Conservation (phyloP, 2,329 filamentous ascomycete genomes). For the Aotearoamyces nothofagi region DNA sequence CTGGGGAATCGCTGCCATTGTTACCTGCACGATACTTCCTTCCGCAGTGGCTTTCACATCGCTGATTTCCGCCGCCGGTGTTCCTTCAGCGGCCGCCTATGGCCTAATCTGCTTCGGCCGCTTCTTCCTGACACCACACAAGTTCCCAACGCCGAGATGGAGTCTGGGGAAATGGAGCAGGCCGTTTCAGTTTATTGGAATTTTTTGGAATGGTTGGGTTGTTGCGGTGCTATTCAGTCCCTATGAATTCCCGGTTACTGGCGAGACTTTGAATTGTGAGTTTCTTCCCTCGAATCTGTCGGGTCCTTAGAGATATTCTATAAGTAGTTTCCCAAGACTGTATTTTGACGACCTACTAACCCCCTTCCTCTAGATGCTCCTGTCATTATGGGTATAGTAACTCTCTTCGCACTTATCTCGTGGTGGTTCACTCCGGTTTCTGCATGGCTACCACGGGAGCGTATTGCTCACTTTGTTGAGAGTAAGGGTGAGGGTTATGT, state of each 20-base stretch:
- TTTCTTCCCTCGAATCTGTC: too few relatives aligned
- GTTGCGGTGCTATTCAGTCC: constrained; percentile 31
- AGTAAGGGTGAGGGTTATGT: too few relatives aligned
- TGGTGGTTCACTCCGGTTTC: constrained; percentile 32
- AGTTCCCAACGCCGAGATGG: too few relatives aligned
- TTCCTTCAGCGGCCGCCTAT: constrained; percentile 34
- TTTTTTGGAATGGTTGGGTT: constrained; percentile 34
- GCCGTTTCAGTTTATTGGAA: constrained; percentile 29
- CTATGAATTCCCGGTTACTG: constrained; percentile 27
- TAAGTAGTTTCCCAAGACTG: constrained; percentile 2
- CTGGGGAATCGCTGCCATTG: constrained; percentile 33
- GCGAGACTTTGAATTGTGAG: constrained; percentile 27
- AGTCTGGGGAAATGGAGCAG: constrained; percentile 27
- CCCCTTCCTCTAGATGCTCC: constrained; percentile 30
- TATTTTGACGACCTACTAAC: constrained; percentile 1
- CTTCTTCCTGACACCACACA: constrained; percentile 29
- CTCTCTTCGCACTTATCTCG: constrained; percentile 29
- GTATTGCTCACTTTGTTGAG: constrained; percentile 27
- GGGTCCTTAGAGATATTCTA: too few relatives aligned
- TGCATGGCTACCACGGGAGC: constrained; percentile 27
- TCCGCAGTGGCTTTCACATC: constrained; percentile 37
- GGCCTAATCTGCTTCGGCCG: constrained; percentile 33
- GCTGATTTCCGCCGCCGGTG: constrained; percentile 34
- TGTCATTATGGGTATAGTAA: constrained; percentile 33
- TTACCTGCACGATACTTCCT: constrained; percentile 43